Percentiles rank a stretch among this genome's conserved stretches.
Evolutionary conservation across 768 basidiomycete genomes (phyloP).

Genomic region (Leucosporidium creatinivorum): DNA sequence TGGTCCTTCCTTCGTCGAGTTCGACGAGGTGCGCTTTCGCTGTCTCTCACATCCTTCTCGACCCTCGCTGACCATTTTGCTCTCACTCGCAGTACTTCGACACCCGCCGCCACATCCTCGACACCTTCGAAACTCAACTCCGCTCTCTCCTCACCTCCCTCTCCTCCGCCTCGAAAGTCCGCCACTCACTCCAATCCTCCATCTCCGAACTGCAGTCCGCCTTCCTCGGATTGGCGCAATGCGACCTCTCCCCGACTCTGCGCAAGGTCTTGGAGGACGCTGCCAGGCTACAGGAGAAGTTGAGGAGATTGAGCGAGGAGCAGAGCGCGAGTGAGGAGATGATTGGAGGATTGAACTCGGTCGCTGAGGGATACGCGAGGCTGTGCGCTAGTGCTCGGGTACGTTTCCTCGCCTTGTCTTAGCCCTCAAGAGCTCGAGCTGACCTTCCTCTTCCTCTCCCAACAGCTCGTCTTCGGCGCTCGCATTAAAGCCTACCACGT

Average conservation of each 20-base stretch:
- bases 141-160: constrained; percentile 79
- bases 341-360: constrained; percentile 58
- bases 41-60: neutral
- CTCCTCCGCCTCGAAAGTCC: constrained; percentile 73
- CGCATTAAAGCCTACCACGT: constrained; percentile 72
- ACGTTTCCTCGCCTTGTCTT: constrained; percentile 50
- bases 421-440: constrained; percentile 60
- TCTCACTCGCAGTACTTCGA: constrained; percentile 70
- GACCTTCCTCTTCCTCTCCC: too few species aligned
- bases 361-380: constrained; percentile 86
- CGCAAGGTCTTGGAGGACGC: constrained; percentile 62
- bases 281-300: constrained; percentile 64
- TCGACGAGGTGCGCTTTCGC: constrained; percentile 59
- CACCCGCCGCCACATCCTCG: constrained; percentile 71
- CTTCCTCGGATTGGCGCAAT: constrained; percentile 52
- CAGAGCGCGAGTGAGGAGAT: constrained; percentile 78
- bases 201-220: constrained; percentile 63
- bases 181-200: constrained; percentile 45
- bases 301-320: constrained; percentile 62
- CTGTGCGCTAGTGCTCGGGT: constrained; percentile 43
- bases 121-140: constrained; percentile 81
- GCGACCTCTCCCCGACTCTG: constrained; percentile 50
- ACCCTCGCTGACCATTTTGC: neutral
- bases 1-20: constrained; percentile 78
- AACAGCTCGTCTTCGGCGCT: constrained; percentile 75